Conservation (phyloP, 1,284 basidiomycete species). For the Farysia itapuensis region DNA sequence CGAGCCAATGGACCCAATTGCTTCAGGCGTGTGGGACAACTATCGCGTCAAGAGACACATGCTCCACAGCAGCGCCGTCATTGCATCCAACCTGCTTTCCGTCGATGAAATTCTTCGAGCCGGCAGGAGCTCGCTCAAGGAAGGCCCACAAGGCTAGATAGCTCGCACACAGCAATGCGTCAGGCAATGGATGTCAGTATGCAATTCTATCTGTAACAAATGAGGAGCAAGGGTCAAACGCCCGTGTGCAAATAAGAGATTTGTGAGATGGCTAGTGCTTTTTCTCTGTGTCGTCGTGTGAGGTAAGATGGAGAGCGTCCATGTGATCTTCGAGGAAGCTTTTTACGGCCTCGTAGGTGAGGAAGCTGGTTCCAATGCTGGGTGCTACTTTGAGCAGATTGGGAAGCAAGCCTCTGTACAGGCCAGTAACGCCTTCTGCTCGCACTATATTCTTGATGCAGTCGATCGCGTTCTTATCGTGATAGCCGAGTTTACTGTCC, state of each 20-base stretch:
- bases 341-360: constrained; percentile 50
- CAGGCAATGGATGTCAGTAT: neutral
- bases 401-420: constrained; percentile 87
- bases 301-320: constrained; percentile 13
- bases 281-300: constrained; percentile 4
- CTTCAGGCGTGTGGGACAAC: constrained; percentile 98
- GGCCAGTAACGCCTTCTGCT: constrained; percentile 72
- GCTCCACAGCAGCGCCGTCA: constrained; percentile 94
- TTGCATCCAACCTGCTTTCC: constrained; percentile 90
- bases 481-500: constrained; percentile 69
- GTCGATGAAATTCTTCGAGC: constrained; percentile 95
- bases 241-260: neutral
- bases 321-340: constrained; percentile 27
- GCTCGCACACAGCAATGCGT: too few relatives aligned
- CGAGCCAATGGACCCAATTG: constrained; percentile 92
- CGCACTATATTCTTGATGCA: constrained; percentile 72
- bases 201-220: too few relatives aligned
- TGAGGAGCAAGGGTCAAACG: neutral
- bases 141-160: too few relatives aligned
- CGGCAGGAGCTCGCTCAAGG: constrained; percentile 63
- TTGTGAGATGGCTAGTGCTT: neutral
- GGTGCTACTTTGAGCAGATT: constrained; percentile 75
- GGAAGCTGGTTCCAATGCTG: constrained; percentile 53
- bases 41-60: constrained; percentile 98
- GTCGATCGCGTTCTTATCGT: constrained; percentile 68